phyloP scores from a whole-genome alignment of 1,284 basidiomycete species.

The Cryptococcus sp. region DNA sequence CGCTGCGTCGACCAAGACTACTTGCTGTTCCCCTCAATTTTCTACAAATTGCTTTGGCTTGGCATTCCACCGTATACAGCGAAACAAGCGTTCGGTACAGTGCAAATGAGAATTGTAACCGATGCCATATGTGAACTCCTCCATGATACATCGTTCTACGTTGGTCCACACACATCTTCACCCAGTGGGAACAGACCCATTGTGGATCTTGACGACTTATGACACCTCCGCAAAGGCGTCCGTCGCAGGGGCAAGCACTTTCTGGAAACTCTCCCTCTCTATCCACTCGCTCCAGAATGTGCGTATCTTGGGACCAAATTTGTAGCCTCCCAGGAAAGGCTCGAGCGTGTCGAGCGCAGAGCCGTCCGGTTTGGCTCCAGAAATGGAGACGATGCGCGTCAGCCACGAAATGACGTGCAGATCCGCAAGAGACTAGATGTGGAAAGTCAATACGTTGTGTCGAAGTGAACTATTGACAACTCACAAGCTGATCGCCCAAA shows the following conservation, averaged over 20 bases:
- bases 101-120: no score
- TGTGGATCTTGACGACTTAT: no score
- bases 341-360: constrained; percentile 51
- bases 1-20: no score
- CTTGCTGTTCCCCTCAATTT: no score
- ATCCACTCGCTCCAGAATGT: constrained; percentile 67
- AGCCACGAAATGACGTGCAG: constrained; percentile 79
- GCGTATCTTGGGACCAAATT: constrained; percentile 45
- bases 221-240: constrained; percentile 10
- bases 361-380: constrained; percentile 60
- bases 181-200: no score
- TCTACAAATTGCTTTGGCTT: no score
- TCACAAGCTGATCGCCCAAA: constrained; percentile 61
- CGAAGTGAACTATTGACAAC: constrained; percentile 13
- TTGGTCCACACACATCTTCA: no score
- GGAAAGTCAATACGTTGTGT: background rate
- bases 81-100: no score
- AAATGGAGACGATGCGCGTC: constrained; percentile 62
- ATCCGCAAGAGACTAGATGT: constrained; percentile 69
- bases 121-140: no score
- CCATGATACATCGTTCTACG: no score
- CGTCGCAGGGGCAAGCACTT: constrained; percentile 57
- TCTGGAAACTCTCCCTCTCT: constrained; percentile 68
- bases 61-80: no score
- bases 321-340: constrained; percentile 35